These are phyloP conservation scores for Cadophora gregata DNA, from an alignment of 2,329 filamentous ascomycete species.

Conservation along the genomic window DNA sequence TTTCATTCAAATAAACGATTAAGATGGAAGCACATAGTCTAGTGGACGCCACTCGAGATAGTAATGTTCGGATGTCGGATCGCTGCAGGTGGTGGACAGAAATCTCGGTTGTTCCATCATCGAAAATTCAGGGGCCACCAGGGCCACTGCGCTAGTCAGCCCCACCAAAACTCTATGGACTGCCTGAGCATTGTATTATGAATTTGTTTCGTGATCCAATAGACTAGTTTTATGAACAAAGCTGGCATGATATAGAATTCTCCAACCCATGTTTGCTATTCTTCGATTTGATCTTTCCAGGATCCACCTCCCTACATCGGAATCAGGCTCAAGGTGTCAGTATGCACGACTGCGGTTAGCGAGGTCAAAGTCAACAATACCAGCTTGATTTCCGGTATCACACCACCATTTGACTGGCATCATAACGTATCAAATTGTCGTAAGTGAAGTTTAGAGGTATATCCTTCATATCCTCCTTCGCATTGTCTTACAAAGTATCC, in stretches of 20 bases:
- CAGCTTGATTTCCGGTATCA: too few relatives aligned
- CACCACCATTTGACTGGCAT: too few relatives aligned
- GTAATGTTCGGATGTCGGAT: background rate
- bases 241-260: background rate
- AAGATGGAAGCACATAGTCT: background rate
- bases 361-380: background rate
- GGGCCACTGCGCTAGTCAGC: background rate
- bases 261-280: too few relatives aligned
- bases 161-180: slow-evolving; percentile 16
- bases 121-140: background rate
- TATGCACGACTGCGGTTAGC: background rate
- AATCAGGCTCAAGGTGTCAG: too few relatives aligned
- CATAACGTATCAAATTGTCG: too few relatives aligned
- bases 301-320: too few relatives aligned
- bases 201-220: background rate
- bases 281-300: too few relatives aligned
- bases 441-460: too few relatives aligned
- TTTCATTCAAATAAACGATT: background rate
- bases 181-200: background rate
- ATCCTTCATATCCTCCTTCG: too few relatives aligned
- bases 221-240: background rate
- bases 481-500: too few relatives aligned
- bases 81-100: background rate
- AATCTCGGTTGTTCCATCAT: slow-evolving; percentile 14
- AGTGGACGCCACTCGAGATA: background rate